A percentile compares a stretch with the other conserved stretches of the same genome.
Conservation (phyloP, 305 asterid genomes). For the Andrographis paniculata region DNA sequence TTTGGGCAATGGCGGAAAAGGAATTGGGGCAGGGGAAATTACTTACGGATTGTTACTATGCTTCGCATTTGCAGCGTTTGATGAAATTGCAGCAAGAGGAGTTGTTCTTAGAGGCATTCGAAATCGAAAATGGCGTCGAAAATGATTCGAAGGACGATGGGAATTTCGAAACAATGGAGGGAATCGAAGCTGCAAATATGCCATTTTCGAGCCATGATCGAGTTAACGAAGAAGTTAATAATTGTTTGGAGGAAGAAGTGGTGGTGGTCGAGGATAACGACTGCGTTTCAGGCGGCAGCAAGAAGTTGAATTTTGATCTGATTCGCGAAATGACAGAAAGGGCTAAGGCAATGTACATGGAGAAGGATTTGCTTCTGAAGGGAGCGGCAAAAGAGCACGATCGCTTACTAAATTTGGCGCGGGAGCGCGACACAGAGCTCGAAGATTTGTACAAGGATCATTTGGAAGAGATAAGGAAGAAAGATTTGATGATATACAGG, state of each 20-base stretch:
- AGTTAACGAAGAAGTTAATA: not conserved
- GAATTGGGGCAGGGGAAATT: conserved; percentile 56
- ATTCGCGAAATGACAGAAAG: conserved; percentile 32
- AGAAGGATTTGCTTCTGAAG: conserved; percentile 32
- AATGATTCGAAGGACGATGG: conserved; percentile 29
- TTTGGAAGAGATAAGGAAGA: conserved; percentile 45
- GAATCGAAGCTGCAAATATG: conserved; percentile 11
- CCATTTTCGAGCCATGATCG: no score
- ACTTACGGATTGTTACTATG: conserved; percentile 68
- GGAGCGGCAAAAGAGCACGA: conserved; percentile 35
- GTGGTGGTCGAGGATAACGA: conserved; percentile 26
- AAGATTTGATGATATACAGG: conserved; percentile 39
- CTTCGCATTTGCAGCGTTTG: conserved; percentile 72
- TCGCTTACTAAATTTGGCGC: conserved; percentile 40
- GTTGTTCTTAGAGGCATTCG: conserved; percentile 17
- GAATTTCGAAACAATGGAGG: conserved; percentile 5
- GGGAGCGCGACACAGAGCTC: conserved; percentile 43
- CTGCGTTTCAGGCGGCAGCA: conserved; percentile 35
- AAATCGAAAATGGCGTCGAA: conserved; percentile 19
- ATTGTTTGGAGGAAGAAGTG: conserved; percentile 34
- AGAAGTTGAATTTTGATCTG: conserved; percentile 50
- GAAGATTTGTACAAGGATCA: conserved; percentile 42
- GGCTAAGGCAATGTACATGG: conserved; percentile 34
- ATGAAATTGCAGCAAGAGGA: conserved; percentile 44
- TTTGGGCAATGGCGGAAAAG: conserved; percentile 89